phyloP scores from a whole-genome alignment of 345 rosid species.

The Aegle marmelos region DNA sequence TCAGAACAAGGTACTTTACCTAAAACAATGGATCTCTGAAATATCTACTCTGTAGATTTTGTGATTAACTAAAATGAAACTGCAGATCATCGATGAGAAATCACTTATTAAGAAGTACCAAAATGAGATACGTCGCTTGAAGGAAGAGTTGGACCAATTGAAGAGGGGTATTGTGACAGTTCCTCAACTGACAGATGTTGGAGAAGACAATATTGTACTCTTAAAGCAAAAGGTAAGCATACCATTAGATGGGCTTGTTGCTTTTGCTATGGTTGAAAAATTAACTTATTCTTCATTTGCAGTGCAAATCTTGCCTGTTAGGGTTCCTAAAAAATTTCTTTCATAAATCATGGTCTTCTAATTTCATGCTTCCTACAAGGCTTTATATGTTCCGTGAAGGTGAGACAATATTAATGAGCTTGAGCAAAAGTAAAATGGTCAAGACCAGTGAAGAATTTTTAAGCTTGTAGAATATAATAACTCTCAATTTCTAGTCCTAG shows the following conservation, averaged over 20 bases:
- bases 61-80: constrained; percentile 19
- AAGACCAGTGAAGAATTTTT: background rate
- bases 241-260: background rate
- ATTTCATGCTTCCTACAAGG: background rate
- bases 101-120: constrained; percentile 97
- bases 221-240: constrained; percentile 89
- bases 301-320: constrained; percentile 1
- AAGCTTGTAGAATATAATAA: background rate
- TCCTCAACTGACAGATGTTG: constrained; percentile 61
- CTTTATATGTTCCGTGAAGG: background rate
- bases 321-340: background rate
- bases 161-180: constrained; percentile 74
- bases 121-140: constrained; percentile 82
- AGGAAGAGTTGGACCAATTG: constrained; percentile 91
- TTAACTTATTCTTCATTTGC: constrained; percentile 5
- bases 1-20: constrained; percentile 71
- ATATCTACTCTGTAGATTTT: constrained; percentile 3
- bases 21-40: background rate
- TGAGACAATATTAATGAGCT: background rate
- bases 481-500: background rate
- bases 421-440: background rate
- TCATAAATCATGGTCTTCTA: background rate
- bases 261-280: constrained; percentile 10
- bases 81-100: constrained; percentile 96
- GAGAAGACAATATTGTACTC: constrained; percentile 76